phyloP scores from a whole-genome alignment of 257 asterid genomes.

The Solanum corneliomulleri region DNA sequence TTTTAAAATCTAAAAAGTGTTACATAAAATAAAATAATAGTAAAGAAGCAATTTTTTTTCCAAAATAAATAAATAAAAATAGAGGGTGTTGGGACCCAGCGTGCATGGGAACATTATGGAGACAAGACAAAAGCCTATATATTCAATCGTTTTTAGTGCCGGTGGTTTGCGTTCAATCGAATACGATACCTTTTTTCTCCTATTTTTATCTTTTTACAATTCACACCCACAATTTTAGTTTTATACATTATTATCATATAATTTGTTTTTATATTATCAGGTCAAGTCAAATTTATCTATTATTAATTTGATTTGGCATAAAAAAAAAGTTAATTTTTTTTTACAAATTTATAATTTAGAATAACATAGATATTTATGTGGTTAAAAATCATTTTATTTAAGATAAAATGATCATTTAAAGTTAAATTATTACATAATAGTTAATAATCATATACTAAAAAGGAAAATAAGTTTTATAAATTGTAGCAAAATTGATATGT shows the following conservation, averaged over 20 bases:
- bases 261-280: not conserved
- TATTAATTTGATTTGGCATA: not conserved
- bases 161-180: not conserved
- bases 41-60: too few species aligned
- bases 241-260: not conserved
- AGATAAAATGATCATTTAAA: too few species aligned
- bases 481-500: not conserved
- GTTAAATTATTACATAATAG: too few species aligned
- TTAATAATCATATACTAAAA: too few species aligned
- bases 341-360: too few species aligned
- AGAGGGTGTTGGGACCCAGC: not conserved
- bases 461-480: too few species aligned
- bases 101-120: constrained; percentile 3
- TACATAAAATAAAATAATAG: too few species aligned
- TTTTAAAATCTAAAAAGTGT: too few species aligned
- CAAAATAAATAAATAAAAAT: too few species aligned
- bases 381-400: too few species aligned
- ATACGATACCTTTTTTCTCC: constrained; percentile 13
- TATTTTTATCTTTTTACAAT: not conserved
- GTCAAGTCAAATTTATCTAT: not conserved
- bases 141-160: not conserved
- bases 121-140: constrained; percentile 13
- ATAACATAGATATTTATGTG: fast-evolving
- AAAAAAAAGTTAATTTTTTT: too few species aligned
- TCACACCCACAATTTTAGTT: not conserved